Evolutionary conservation across 805 yeast species (phyloP), one percentile per base, ranked within the genome.

Genomic region (Candida silvicultrix): DNA sequence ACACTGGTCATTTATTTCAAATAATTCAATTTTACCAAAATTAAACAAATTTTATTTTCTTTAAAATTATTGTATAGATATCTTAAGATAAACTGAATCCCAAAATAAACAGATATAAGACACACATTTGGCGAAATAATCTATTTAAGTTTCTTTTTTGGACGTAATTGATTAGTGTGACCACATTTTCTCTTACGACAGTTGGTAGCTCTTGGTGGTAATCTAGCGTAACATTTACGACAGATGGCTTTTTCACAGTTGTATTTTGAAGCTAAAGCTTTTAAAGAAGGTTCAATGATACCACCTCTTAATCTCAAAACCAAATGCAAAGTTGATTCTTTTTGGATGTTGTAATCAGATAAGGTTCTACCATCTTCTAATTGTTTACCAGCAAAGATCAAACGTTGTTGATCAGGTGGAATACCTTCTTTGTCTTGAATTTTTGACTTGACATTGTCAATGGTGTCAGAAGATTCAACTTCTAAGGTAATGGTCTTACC

Each of bases 181-280:
- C 99, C 99, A 80, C 99, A 94, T 85, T 94, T 94, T 89, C 97
- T 89, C 98, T 94, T 94, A 83, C 99, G 89, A 85, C 99, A 94
- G 97, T 94, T 94, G 78, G 98, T 94, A 67, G 99, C 99, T 87
- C 98, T 95, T 78, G 99, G 97, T 71, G 99, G 99, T 72, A 94
- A 90, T 84, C 99, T 94, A 68, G 99, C 97, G 85, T 94, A 94
- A 83, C 99, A 94, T 75, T 90, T 88, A 80, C 99, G 95, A 85
- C 99, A 94, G 74, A 94, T 92, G 61, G 96, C 74, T 80, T 94
- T 94, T 62, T 94, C 99, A 83, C 98, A 94, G 95, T 94, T 94
- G 92, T 86, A 94, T 81, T 94, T 94, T 72, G 97, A 88, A 75
- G 99, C 99, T 70, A 94, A 83, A 67, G 92, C 97, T 81, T 92